Evolutionary conservation across 495 filamentous ascomycete genomes (phyloP).

Genomic region (Bacidia rubella): DNA sequence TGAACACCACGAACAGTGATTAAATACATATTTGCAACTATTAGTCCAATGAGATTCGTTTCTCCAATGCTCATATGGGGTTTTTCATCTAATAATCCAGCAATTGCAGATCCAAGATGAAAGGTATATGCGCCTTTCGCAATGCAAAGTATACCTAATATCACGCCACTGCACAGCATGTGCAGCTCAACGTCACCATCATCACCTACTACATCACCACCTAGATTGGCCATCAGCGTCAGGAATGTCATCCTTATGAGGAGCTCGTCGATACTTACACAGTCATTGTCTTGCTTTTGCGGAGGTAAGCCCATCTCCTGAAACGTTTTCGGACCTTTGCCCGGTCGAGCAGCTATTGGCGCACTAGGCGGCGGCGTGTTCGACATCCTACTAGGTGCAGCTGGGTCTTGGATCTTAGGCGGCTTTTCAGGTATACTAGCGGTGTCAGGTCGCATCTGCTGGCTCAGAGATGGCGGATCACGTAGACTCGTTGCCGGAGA

Average conservation of each 20-base stretch:
- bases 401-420: constrained; percentile 11
- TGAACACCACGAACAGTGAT: background rate
- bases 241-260: background rate
- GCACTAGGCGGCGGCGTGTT: constrained; percentile 22
- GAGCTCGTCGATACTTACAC: constrained; percentile 51
- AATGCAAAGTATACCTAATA: constrained; percentile 4
- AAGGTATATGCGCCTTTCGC: constrained; percentile 5
- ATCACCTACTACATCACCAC: constrained; percentile 37
- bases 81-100: background rate
- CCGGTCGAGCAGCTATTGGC: constrained; percentile 29
- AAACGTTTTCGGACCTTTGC: constrained; percentile 88
- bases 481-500: too few species aligned
- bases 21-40: background rate
- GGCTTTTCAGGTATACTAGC: constrained; percentile 4
- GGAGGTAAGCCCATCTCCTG: constrained; percentile 93
- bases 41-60: background rate
- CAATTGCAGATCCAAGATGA: too few species aligned
- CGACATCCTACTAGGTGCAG: constrained; percentile 10
- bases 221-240: constrained; percentile 28
- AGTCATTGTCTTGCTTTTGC: constrained; percentile 69
- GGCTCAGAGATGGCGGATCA: constrained; percentile 1
- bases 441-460: constrained; percentile 3
- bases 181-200: background rate
- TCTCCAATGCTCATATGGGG: background rate
- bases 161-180: background rate